Evolutionary conservation across 306 rosid genomes (phyloP), one percentile per base, ranked within the genome.

Genomic region (Pterocarpus santalinus): DNA sequence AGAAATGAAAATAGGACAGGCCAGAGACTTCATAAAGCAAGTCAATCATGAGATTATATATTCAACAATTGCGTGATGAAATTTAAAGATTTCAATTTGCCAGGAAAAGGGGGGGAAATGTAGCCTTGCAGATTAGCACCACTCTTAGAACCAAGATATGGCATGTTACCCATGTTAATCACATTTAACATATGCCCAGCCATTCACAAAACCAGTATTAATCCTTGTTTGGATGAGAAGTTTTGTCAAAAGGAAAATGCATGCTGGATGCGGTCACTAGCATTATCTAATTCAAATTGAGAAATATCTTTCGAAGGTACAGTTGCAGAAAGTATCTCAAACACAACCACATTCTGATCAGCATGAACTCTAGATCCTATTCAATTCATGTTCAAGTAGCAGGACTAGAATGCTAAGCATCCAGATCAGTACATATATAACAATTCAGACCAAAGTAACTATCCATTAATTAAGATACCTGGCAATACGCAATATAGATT

Each of bases 391-490:
- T 52, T 4, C 56, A 32, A 61, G 58, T 43, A 66, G 33, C 63
- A 49, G 65, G 41, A 76, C 12, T 62, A 33, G 32, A 77, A n/a
- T 15, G 41, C 67, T 64, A 49, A 47, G 72, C 76, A 72, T 49
- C 72, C 65, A 30, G 16, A 36, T 56, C 32, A 65, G 69, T 22
- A 71, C 65, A 60, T 69, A 69, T 16, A 33, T 9, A 49, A 47
- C 10, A 38, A 62, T 63, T 28, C 33, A 76, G 38, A 68, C 49
- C 43, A 47, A 47, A 60, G 69, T 65, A 81, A 70, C 46, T 10
- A 43, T n/a, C 32, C 69, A 74, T 65, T 28, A 69, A 56, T 8
- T 73, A 68, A 66, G 72, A 85, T 11, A 68, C 34, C 6, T 4
- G 41, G 65, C 10, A 35, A 33, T 47, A 51, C 58, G 51, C 55